Percentiles rank a stretch among this genome's conserved stretches.
Conservation (phyloP, 768 basidiomycete genomes). For the Saitozyma sp. region DNA sequence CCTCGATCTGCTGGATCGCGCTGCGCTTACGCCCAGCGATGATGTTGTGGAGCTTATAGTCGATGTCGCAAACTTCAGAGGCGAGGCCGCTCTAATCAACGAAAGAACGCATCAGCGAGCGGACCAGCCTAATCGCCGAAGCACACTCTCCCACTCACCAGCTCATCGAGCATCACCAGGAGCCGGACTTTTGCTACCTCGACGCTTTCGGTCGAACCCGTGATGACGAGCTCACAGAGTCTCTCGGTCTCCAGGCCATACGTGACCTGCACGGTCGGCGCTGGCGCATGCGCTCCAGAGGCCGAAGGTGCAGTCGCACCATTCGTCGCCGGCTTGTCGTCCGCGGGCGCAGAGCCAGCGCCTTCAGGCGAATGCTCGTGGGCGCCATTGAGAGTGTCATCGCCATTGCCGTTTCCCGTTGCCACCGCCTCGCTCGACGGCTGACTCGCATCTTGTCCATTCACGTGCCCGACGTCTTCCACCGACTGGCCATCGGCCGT, state of each 20-base stretch:
- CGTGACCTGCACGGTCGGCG: slow-evolving; percentile 54
- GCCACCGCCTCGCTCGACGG: slow-evolving; percentile 15
- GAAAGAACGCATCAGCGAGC: slow-evolving; percentile 7
- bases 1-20: slow-evolving; percentile 85
- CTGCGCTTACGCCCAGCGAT: slow-evolving; percentile 84
- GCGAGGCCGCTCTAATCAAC: slow-evolving; percentile 75
- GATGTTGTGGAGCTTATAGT: slow-evolving; percentile 89
- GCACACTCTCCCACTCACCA: slow-evolving; percentile 61
- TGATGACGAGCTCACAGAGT: slow-evolving; percentile 87
- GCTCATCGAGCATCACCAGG: slow-evolving; percentile 89
- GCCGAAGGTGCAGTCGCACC: slow-evolving; percentile 43
- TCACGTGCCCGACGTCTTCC: too few relatives aligned
- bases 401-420: slow-evolving; percentile 20
- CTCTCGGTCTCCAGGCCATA: slow-evolving; percentile 91
- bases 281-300: slow-evolving; percentile 51
- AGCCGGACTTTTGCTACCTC: slow-evolving; percentile 87
- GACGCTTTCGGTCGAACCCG: slow-evolving; percentile 79
- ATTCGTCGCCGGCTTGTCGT: slow-evolving; percentile 2
- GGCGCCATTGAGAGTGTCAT: not conserved
- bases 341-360: not conserved
- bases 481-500: too few relatives aligned
- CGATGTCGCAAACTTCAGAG: slow-evolving; percentile 87
- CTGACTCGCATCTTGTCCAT: too few relatives aligned
- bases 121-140: not conserved
- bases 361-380: slow-evolving; percentile 1